A percentile compares a stretch with the other conserved stretches of the same genome.
phyloP scores from a whole-genome alignment of 768 basidiomycete species.

The Tricholoma saponaceum region DNA sequence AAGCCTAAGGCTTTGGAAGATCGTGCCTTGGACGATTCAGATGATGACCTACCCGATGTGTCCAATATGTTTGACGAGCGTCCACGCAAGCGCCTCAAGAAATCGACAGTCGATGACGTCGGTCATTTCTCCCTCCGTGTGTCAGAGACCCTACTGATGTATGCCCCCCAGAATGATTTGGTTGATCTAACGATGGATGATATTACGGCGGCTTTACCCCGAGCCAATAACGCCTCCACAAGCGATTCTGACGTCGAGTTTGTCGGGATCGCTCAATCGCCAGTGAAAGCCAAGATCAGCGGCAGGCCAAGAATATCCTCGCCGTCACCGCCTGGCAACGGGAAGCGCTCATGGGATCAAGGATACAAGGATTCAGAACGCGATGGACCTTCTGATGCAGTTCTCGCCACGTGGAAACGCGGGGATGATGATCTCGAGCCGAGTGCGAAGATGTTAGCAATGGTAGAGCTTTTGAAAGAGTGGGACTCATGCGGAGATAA shows the following conservation, averaged over 20 bases:
- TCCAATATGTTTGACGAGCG: slow-evolving; percentile 32
- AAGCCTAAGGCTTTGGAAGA: slow-evolving; percentile 20
- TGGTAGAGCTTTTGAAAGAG: slow-evolving; percentile 53
- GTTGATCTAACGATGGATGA: slow-evolving; percentile 29
- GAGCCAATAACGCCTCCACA: slow-evolving; percentile 13
- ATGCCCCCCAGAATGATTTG: slow-evolving; percentile 11
- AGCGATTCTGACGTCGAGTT: slow-evolving; percentile 25
- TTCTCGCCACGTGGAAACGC: slow-evolving; percentile 52
- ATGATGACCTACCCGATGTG: slow-evolving; percentile 52
- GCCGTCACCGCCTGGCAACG: slow-evolving; percentile 24
- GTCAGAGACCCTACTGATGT: background rate
- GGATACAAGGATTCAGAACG: slow-evolving; percentile 3
- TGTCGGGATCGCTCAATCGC: slow-evolving; percentile 1
- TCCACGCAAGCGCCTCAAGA: slow-evolving; percentile 31
- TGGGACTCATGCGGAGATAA: slow-evolving; percentile 63
- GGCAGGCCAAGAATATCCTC: background rate
- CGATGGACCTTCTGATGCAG: slow-evolving; percentile 35
- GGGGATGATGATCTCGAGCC: slow-evolving; percentile 62
- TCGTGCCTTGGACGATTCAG: slow-evolving; percentile 36
- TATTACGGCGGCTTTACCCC: slow-evolving; percentile 12
- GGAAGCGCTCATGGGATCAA: slow-evolving; percentile 15
- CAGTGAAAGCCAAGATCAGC: slow-evolving; percentile 4
- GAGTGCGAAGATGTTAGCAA: slow-evolving; percentile 62
- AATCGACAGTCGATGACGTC: slow-evolving; percentile 15
- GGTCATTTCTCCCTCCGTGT: background rate